Base-by-base conservation (phyloP, 805 yeast genomes). In the Saturnispora gosingensis region DNA sequence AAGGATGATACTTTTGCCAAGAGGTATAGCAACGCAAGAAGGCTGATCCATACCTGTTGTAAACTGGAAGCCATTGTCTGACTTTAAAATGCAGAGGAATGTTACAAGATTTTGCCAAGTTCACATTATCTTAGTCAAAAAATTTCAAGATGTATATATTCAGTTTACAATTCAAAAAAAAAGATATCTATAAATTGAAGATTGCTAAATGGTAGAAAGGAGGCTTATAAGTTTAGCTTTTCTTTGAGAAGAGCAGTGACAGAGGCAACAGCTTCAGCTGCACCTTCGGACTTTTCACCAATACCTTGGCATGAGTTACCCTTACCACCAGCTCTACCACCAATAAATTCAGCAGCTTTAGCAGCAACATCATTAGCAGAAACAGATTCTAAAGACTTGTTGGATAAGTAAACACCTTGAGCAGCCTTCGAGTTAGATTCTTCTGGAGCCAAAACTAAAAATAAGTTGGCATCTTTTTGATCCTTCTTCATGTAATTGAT, bases 261-360 rank as follows among this genome's bases (percentile, higher is more conserved):
- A 22, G 47, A 87, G 34, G 75, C 78, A 57, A 93, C 74, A 27
- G 99, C 99, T 40, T 75, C 76, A 42, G 74, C 75, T 49, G 88
- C 75, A 56, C 85, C 87, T 34, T 71, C 75, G 36, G 82, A 76
- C 56, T 88, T 85, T 60, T 83, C 88, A 61, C 99, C 99, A 82
- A 88, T 85, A 70, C 99, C 99, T 73, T 93, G 99, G 60, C 88
- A 88, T 51, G 90, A 82, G 58, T 88, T 87, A 57, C 97, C 98
- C 72, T 88, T 93, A 69, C 99, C 99, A 72, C 99, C 99, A 53
- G 96, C 95, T 69, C 85, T 88, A 69, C 99, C 99, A 58, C 99
- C 99, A 60, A 93, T 81, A 61, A 75, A 73, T 36, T 73, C 70
- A 44, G 90, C 73, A 43, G 86, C 98, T 52, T 77, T 71, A 49